Percentiles rank a stretch among this genome's conserved stretches.
Evolutionary conservation across 2,329 filamentous ascomycete species (phyloP).

Genomic region (Bipolaris oryzae): DNA sequence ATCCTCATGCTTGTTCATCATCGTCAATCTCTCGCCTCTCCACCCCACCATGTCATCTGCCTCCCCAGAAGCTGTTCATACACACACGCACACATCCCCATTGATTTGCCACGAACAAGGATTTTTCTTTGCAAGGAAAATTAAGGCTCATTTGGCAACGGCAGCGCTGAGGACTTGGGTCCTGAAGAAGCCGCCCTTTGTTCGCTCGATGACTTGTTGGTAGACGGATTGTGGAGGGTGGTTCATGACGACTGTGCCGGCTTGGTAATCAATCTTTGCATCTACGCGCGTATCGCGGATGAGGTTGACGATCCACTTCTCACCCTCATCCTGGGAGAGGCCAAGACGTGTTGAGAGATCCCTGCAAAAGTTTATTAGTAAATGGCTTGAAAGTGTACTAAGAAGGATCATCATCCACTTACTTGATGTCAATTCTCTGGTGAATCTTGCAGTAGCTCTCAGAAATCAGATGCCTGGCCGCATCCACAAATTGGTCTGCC

Average conservation of each 20-base stretch:
- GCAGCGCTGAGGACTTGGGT: slow-evolving; percentile 84
- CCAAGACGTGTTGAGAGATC: slow-evolving; percentile 92
- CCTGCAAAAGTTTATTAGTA: slow-evolving; percentile 50
- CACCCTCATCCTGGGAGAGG: slow-evolving; percentile 89
- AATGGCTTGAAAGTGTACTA: background rate
- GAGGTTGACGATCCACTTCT: slow-evolving; percentile 99
- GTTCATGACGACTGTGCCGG: slow-evolving; percentile 99
- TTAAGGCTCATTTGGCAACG: slow-evolving; percentile 53
- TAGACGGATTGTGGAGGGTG: slow-evolving; percentile 98
- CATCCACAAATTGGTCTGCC: slow-evolving; percentile 88
- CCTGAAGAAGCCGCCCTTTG: slow-evolving; percentile 97
- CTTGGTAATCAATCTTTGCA: slow-evolving; percentile 99
- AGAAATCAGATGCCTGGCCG: slow-evolving; percentile 93
- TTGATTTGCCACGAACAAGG: background rate
- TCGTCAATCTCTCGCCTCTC: background rate
- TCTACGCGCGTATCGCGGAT: slow-evolving; percentile 97
- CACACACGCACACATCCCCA: background rate
- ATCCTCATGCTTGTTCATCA: slow-evolving; percentile 9
- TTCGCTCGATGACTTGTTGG: slow-evolving; percentile 98
- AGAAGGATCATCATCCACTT: too few relatives aligned
- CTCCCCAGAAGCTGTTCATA: slow-evolving; percentile 19
- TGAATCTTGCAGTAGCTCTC: slow-evolving; percentile 99
- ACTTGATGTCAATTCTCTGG: slow-evolving; percentile 96
- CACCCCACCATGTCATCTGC: background rate
- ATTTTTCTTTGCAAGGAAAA: background rate